A percentile compares a stretch with the other conserved stretches of the same genome.
Evolutionary conservation across 2,329 filamentous ascomycete genomes (phyloP).

Genomic region (Rugonectria rugulosa): DNA sequence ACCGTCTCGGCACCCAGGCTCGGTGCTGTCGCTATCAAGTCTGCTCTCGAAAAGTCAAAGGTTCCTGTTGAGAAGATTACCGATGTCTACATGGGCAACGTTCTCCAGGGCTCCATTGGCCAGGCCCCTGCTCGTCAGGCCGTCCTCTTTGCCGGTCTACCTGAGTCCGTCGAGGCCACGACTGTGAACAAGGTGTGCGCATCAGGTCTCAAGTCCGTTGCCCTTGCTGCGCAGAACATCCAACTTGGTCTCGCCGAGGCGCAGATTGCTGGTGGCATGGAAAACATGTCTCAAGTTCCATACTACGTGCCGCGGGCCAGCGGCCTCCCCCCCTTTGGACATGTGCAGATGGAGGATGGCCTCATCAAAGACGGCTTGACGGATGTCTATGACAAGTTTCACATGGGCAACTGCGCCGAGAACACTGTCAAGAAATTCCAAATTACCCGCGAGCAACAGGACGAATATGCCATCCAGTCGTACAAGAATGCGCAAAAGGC

Average conservation of each 20-base stretch:
- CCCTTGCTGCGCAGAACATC: slow-evolving; percentile 91
- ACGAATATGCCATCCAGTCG: slow-evolving; percentile 86
- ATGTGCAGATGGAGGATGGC: slow-evolving; percentile 88
- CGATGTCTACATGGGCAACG: slow-evolving; percentile 98
- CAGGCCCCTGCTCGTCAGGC: slow-evolving; percentile 95
- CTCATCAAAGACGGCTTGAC: slow-evolving; percentile 94
- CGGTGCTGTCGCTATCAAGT: slow-evolving; percentile 89
- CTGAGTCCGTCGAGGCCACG: slow-evolving; percentile 81
- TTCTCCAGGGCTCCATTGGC: slow-evolving; percentile 82
- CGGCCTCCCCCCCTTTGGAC: slow-evolving; percentile 83
- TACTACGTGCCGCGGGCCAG: slow-evolving; percentile 89
- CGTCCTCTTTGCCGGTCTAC: slow-evolving; percentile 84
- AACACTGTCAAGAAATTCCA: slow-evolving; percentile 88
- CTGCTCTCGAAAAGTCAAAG: slow-evolving; percentile 84
- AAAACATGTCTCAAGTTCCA: slow-evolving; percentile 95
- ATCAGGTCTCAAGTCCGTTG: slow-evolving; percentile 91
- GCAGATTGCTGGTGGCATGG: slow-evolving; percentile 94
- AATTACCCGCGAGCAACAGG: slow-evolving; percentile 85
- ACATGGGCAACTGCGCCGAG: slow-evolving; percentile 98
- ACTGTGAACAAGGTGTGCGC: slow-evolving; percentile 99
- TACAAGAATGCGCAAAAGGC: slow-evolving; percentile 91
- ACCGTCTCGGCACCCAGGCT: slow-evolving; percentile 86
- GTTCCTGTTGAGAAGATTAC: slow-evolving; percentile 83
- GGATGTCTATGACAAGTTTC: slow-evolving; percentile 95
- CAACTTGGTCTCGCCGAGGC: slow-evolving; percentile 89